Base-by-base conservation (phyloP, 192 early-diverging fungal genomes). In the Oehlia diaphana region DNA sequence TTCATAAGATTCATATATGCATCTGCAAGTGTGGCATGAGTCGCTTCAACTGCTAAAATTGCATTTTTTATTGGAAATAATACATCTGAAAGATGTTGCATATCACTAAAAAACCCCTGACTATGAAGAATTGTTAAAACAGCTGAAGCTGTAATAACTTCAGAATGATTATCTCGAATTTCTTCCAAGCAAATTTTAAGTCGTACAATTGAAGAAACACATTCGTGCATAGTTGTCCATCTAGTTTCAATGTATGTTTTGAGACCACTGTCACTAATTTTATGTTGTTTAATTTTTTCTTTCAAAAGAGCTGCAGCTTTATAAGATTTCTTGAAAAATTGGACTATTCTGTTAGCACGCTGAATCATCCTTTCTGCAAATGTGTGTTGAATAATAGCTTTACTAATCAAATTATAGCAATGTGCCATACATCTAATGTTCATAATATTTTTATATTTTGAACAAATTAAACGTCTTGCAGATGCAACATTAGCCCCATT, bases 361-460 rank as follows among this genome's bases (percentile, higher is more conserved):
- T 39, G 10, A 68, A 68, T 42, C 9, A 68, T 37, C 21, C 35
- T 68, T 39, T 42, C 35, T 68, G 35, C 66, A 68, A 68, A 39
- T 68, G 12, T 39, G 19, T 68, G 35, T 35, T 35, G 10, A 68
- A 68, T 37, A 37, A 68, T 39, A 68, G 42, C 66, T 68, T 68
- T 68, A 16, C 33, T 37, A 68, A 68, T 68, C 42, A 68, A 19
- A 19, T 68, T 68, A 68, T 33, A 39, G 19, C 16, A 19, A 19
- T 68, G 33, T 16, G 28, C 19, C 3, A 68, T 42, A 1, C 33
- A 68, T 14, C 16, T 16, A 10, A 68, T 37, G 19, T 37, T 68
- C 35, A 37, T 23, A 65, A 65, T 65, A 65, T 65, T 65, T 65
- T 65, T 65, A 65, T 65, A 65, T 31, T 65, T 65, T 65, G 9